Evolutionary conservation across 2,329 filamentous ascomycete species (phyloP), one percentile per base, ranked within the genome.

Genomic region (Talaromyces islandicus): DNA sequence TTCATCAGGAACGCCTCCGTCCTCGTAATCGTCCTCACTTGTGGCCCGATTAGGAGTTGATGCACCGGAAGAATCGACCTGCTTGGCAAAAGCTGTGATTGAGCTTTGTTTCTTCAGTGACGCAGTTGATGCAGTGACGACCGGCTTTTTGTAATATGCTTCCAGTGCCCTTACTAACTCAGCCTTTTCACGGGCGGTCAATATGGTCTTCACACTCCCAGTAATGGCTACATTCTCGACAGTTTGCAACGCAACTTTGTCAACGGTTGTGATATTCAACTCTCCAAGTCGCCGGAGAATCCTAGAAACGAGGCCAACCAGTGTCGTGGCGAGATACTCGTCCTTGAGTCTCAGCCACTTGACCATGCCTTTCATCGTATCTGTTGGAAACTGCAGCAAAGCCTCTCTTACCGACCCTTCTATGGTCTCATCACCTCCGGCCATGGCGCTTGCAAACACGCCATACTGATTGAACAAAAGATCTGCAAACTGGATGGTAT

Each of bases 401-500:
- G 78, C 79, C 63, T 81, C 81, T 9, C 82, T 75, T 32, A 76
- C 71, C 54, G 72, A 68, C 58, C 72, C 69, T 62, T 68, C 69
- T 62, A 74, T 74, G 12, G 68, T 71, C 9, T 70, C 71, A 58
- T 78, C 75, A 25, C 77, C 75, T 56, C 78, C 77, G 43, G 77
- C 77, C 60, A 92, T 73, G 12, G 90, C 89, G 52, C 88, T 89
- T 2, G 90, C 85, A 64, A 99, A 87, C 61, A 97, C 83, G 56
- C 87, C 88, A 71, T 95, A 94, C 67, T 96, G 88, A 46, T 90
- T 87, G 69, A 97, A 90, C 1, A 96, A 82, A 38, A 85, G 83
- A 69, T 96, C 90, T 0, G 93, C 92, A 69, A 96, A 90, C 68
- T 97, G 91, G 85, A 99, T 99, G 14, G 90, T 90, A 70, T 96